Evolutionary conservation across 2,329 filamentous ascomycete genomes (phyloP), one percentile per base, ranked within the genome.

Genomic region (Cryphonectria carpinicola): DNA sequence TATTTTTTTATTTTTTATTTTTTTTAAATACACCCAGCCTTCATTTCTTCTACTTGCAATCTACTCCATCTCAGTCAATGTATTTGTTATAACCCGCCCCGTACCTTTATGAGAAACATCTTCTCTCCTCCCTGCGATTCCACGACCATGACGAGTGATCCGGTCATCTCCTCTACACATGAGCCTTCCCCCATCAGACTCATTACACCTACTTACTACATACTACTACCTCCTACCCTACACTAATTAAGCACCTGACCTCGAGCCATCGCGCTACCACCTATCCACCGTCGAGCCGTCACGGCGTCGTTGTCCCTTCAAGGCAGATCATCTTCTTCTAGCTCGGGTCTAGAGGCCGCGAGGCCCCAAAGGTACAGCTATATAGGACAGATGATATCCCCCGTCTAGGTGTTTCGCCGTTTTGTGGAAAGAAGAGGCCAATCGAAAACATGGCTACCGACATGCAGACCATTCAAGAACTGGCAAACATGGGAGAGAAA

Each of bases 251-350:
- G 32, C 28, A 28, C n/a, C 61, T 64, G n/a, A 28, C 41, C 39
- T 46, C 61, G 25, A 22, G 58, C 41, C 32, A 14, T 32, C 35
- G 32, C 41, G 17, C 28, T 49, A 52, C 32, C 22, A 19, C 43
- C n/a, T 49, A 25, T 46, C 37, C 37, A 19, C 35, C 22, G 17
- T 54, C 37, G 32, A 62, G 41, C 7, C 22, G 46, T 43, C 25
- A 25, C 43, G 79, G 66, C 76, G 78, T 46, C 49, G 41, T 25
- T 6, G 13, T 65, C 43, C 7, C 61, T 65, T 66, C 54, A 56
- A 67, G 54, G 61, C 46, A 32, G 25, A 56, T 11, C 41, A 39
- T 61, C 32, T 25, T 49, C 49, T 61, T 64, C 52, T 61, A 41
- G 69, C 66, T 52, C 54, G 46, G 32, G n/a, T 32, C 49, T 28